Evolutionary conservation across 768 basidiomycete species (phyloP).

Genomic region (Pleurotus sapidus): DNA sequence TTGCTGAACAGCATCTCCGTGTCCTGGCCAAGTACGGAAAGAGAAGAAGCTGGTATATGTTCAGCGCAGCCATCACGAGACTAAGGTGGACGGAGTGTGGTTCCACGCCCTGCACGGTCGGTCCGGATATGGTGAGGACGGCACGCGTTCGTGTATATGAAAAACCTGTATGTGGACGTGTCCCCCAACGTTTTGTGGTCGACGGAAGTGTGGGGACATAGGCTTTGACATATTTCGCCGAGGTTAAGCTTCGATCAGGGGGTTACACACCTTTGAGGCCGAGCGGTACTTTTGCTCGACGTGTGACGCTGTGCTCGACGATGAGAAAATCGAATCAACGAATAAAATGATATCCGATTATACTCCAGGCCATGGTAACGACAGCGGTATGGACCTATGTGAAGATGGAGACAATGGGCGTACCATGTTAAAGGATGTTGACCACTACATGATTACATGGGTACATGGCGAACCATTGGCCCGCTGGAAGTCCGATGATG

Average conservation of each 20-base stretch:
- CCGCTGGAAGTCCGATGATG: too few species aligned
- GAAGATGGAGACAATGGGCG: too few species aligned
- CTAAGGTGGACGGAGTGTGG: background rate
- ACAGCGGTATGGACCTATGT: too few species aligned
- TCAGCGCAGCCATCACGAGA: constrained; percentile 2
- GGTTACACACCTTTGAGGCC: background rate
- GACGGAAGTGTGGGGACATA: constrained; percentile 1
- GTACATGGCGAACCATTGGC: too few species aligned
- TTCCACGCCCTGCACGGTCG: constrained; percentile 6
- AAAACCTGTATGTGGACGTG: constrained; percentile 5
- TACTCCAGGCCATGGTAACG: background rate
- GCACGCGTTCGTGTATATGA: background rate
- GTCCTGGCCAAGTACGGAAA: background rate
- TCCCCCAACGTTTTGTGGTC: constrained; percentile 6
- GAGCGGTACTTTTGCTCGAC: background rate
- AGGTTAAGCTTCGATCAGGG: constrained; percentile 6
- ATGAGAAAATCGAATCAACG: too few species aligned
- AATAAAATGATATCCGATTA: background rate
- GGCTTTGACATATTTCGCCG: constrained; percentile 8
- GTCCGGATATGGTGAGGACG: constrained; percentile 2
- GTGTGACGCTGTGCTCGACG: too few species aligned
- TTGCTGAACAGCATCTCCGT: background rate
- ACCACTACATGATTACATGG: too few species aligned
- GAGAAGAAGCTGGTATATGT: background rate
- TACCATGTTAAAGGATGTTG: too few species aligned